Conservation (phyloP, 2,329 filamentous ascomycete genomes). For the Falciphora oryzae region DNA sequence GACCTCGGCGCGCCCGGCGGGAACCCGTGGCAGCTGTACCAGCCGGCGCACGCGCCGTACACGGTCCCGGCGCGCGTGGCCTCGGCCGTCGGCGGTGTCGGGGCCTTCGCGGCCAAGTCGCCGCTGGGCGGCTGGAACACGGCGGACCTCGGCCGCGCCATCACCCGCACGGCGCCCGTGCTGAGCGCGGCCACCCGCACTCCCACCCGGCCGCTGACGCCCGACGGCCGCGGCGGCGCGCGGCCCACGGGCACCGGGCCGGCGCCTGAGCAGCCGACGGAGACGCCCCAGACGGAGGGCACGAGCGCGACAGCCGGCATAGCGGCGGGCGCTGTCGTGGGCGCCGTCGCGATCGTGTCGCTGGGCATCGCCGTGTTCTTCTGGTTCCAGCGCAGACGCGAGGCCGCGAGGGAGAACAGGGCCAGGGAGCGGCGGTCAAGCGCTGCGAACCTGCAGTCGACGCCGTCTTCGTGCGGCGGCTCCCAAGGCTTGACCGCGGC, state of each 20-base stretch:
- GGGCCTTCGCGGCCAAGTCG: constrained; percentile 46
- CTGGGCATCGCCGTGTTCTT: background rate
- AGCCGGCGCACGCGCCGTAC: constrained; percentile 44
- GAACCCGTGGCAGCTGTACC: constrained; percentile 46
- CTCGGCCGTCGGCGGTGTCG: constrained; percentile 45
- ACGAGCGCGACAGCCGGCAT: constrained; percentile 36
- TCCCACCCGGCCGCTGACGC: constrained; percentile 37
- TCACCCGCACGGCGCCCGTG: constrained; percentile 40
- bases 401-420: no score
- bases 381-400: background rate
- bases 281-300: constrained; percentile 23
- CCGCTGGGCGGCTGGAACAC: constrained; percentile 45
- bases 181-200: constrained; percentile 34
- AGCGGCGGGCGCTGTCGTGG: constrained; percentile 30
- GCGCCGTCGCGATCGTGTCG: constrained; percentile 22
- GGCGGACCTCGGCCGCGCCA: constrained; percentile 46
- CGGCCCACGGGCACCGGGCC: no score
- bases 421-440: no score
- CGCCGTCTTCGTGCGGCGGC: no score
- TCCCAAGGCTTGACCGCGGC: no score
- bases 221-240: no score
- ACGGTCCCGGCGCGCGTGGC: constrained; percentile 46
- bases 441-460: no score
- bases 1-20: constrained; percentile 42
- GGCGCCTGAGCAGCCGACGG: constrained; percentile 9